Evolutionary conservation across 306 rosid species (phyloP), one percentile per base, ranked within the genome.

Genomic region (Castanospermum australe): DNA sequence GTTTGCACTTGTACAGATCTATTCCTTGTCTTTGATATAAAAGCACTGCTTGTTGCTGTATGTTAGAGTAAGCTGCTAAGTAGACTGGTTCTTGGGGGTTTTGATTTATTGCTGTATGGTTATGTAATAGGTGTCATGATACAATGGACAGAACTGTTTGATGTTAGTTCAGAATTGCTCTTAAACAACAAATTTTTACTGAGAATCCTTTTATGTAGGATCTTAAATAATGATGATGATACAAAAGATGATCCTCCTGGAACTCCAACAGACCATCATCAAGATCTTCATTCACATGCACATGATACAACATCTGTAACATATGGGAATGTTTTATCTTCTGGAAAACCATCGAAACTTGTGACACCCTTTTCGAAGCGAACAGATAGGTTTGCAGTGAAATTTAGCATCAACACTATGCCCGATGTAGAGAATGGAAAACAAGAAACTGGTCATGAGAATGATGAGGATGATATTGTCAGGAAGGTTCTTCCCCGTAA

Each of bases 281-380:
- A 75, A 52, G 79, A 74, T 52, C 66, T 69, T 35, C 54, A 33
- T 69, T 78, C 89, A 54, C 92, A 87, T 62, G 72, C 84, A 36
- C 81, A 61, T 54, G 93, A 90, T 75, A 65, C 89, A 60, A 73
- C 92, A 7, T 86, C 98, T 47, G 83, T 78, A 77, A 74, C 88
- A 82, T 81, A 85, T 70, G 94, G 92, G 71, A 80, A 71, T 61
- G 56, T 57, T 24, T 86, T 79, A 75, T 88, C 92, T 45, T 87
- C 96, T 28, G 92, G 93, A 62, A 92, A 88, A 76, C 84, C 89
- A 74, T 71, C 87, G 0, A 86, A 82, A 65, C 89, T 77, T 52
- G 70, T 81, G 45, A 95, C 99, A 25, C 94, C 98, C 50, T 95
- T 95, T 60, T 94, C 89, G 54, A 91, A 82, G 75, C 84, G 97